Evolutionary conservation across 1,284 basidiomycete species (phyloP), one percentile per base, ranked within the genome.

Genomic region (Ceratobasidium sp.): DNA sequence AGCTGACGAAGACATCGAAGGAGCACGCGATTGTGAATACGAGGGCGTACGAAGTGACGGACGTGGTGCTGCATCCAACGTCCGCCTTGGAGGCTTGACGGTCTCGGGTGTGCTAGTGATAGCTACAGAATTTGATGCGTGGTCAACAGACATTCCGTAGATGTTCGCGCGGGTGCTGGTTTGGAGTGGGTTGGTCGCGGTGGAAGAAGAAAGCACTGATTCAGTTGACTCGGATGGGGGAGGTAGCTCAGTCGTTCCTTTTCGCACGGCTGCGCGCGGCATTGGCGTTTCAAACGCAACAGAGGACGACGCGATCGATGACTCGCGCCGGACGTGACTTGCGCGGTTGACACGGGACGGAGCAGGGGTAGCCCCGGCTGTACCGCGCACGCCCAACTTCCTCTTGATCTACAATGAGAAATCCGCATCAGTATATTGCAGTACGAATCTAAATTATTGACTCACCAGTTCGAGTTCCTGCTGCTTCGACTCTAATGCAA

Each of bases 401-500:
- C 93, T 86, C 82, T 95, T 95, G 73, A 94, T 84, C 93, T 95
- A 71, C 36, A 44, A 15, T n/a, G 53, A 22, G n/a, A 76, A 59
- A 15, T 53, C 29, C 72, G 48, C 69, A 48, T 27, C 45, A 8
- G 22, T 8, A 31, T 31, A 4, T 9, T 33, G 66, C 14, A 41
- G 31, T 4, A 48, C 15, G 74, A 14, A 53, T 27, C 62, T 54
- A 54, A 65, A 75, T 71, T 76, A 11, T 15, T 48, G 24, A 86
- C 91, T 78, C 73, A 96, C 95, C 83, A 95, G 81, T 80, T 96
- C 94, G 29, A 97, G 84, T 81, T 96, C 94, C 80, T 95, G 93
- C 80, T 96, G 95, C 83, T 96, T 96, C 27, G 93, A 90, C 81
- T 95, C 93, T 75, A 96, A 82, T 0, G 94, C 95, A 53, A 95